Conservation (phyloP, 169 alveolate genomes). For the Theileria annulata region DNA sequence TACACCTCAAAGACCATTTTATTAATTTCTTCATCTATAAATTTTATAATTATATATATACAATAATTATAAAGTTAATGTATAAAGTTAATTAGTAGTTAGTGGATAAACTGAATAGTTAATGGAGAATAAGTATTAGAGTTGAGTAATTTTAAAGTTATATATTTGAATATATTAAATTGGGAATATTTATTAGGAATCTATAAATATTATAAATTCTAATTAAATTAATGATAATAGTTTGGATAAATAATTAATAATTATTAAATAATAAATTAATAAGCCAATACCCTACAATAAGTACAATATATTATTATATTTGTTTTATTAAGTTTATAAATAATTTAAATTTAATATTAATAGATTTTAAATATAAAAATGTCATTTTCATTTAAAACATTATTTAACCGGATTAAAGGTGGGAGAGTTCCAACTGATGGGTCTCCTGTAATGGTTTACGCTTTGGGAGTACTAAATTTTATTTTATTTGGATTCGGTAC, state of each 20-base stretch:
- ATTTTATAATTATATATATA: background rate
- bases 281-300: no score
- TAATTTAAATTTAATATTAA: no score
- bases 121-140: background rate
- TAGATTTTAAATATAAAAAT: constrained; percentile 13
- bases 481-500: constrained; percentile 80
- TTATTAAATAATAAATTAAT: no score
- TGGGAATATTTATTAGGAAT: no score
- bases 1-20: constrained; percentile 17
- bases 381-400: background rate
- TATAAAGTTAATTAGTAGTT: background rate
- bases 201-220: no score
- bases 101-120: background rate
- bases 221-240: no score
- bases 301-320: no score
- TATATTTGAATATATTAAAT: no score
- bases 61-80: background rate
- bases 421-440: constrained; percentile 50
- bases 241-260: no score
- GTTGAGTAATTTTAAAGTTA: background rate
- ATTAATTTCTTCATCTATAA: background rate
- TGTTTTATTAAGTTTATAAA: no score
- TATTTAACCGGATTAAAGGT: constrained; percentile 25
- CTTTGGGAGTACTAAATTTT: constrained; percentile 71
- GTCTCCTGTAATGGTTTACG: constrained; percentile 19